Base-by-base conservation (phyloP, 1,284 basidiomycete genomes). In the Irpex lacteus region DNA sequence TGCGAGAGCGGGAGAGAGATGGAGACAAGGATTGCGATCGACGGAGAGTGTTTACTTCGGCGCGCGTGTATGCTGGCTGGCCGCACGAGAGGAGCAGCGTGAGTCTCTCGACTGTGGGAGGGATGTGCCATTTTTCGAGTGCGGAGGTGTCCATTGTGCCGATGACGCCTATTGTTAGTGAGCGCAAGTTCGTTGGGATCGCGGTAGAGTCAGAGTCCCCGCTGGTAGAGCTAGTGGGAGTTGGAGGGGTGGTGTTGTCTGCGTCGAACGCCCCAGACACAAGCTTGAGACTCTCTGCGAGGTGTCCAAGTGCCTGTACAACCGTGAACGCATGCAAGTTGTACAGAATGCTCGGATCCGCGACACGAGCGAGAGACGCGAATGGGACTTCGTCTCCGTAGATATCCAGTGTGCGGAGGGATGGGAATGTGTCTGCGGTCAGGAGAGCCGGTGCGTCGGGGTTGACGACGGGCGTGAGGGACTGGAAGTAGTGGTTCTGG, bases 401-500 rank as follows among this genome's bases (percentile, higher is more conserved):
- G 34, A 65, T 40, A 58, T 65, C 64, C 34, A 65, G 38, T 8
- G 38, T 52, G 11, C 61, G 61, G 11, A 65, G 21, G n/a, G 57
- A 50, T 4, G 64, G 64, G n/a, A 65, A 36, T 13, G 37, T 18
- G 19, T 44, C 61, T 21, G 44, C 47, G 9, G 37, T 15, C 32
- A 65, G 62, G 57, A 56, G 40, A 19, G 61, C 61, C 37, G 34
- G 50, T 18, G 18, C 18, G 18, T 21, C 50, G 13, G 13, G 44
- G 18, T 13, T 18, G 18, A 47, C 44, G 44, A 47, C 52, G 13
- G 26, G 37, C 7, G 55, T 18, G 18, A n/a, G 37, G 9, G 57
- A 7, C 9, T 52, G 50, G 52, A 65, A 65, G 55, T 65, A 65
- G 37, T 52, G 57, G 47, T 65, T 65, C 34, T 60, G 57, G 61